phyloP scores from a whole-genome alignment of 164 flowering plant species.

The Chimonanthus praecox region DNA sequence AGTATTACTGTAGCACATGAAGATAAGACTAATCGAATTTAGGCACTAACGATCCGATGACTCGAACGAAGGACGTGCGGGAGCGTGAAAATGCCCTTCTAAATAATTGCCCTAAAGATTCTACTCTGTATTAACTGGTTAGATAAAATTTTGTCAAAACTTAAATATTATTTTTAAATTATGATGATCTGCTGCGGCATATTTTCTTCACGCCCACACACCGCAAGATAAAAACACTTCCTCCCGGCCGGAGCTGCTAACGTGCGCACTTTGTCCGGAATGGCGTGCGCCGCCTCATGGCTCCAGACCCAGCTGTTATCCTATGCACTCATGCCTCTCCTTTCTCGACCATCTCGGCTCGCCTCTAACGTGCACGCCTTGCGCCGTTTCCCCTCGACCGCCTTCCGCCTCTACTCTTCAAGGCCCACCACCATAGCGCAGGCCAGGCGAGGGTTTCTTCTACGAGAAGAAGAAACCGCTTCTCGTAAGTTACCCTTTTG shows the following conservation, averaged over 20 bases:
- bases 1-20: too few species aligned
- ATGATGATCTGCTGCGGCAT: too few species aligned
- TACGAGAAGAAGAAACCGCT: conserved; percentile 38
- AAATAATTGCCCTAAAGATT: too few species aligned
- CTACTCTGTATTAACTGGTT: too few species aligned
- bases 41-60: too few species aligned
- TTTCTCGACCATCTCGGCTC: conserved; percentile 12
- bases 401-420: conserved; percentile 11
- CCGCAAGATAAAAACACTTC: not conserved
- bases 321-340: conserved; percentile 21
- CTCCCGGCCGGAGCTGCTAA: not conserved
- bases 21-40: too few species aligned
- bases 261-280: conserved; percentile 2
- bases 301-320: conserved; percentile 23
- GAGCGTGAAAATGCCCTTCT: too few species aligned
- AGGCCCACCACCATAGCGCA: conserved; percentile 12
- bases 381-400: conserved; percentile 16
- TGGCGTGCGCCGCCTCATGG: conserved; percentile 25
- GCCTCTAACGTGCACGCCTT: conserved; percentile 10
- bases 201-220: not conserved
- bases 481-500: conserved; percentile 27
- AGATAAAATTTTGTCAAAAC: too few species aligned
- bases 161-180: too few species aligned
- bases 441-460: conserved; percentile 37
- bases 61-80: too few species aligned